Evolutionary conservation across 768 basidiomycete genomes (phyloP).

Genomic region (Lentinula boryana): DNA sequence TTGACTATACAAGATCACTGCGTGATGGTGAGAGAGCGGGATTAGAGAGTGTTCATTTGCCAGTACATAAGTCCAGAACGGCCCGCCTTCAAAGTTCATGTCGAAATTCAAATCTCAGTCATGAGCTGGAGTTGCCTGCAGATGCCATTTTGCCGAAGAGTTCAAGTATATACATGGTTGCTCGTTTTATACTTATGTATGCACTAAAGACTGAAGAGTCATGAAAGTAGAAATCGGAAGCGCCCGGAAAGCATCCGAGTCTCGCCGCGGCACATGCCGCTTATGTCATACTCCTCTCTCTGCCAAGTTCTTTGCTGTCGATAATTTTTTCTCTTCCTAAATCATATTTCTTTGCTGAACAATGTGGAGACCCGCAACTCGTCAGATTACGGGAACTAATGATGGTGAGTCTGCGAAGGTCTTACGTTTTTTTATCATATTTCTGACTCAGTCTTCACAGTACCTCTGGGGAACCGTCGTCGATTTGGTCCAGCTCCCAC

Average conservation of each 20-base stretch:
- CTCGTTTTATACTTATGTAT: neutral
- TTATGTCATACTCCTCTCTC: neutral
- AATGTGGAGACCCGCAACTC: slow-evolving; percentile 89
- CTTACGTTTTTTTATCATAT: slow-evolving; percentile 6
- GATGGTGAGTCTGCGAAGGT: slow-evolving; percentile 55
- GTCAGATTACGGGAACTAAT: slow-evolving; percentile 89
- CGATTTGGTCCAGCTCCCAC: slow-evolving; percentile 86
- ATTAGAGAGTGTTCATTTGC: neutral
- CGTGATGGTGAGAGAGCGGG: neutral
- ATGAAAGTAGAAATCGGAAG: too few relatives aligned
- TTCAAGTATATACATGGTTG: neutral
- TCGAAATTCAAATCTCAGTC: too few relatives aligned
- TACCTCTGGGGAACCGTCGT: slow-evolving; percentile 81
- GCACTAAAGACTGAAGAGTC: too few relatives aligned
- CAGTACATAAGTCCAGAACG: too few relatives aligned
- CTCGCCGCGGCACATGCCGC: neutral
- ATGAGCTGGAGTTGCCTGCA: too few relatives aligned
- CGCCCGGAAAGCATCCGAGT: neutral
- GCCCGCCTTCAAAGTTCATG: too few relatives aligned
- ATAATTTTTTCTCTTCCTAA: neutral
- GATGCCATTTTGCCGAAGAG: too few relatives aligned
- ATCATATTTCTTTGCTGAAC: slow-evolving; percentile 30
- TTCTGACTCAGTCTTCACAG: slow-evolving; percentile 28
- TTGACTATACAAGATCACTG: neutral
- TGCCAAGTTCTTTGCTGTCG: neutral